Conservation (phyloP, 169 alveolate species). For the Plasmodium yoelii region DNA sequence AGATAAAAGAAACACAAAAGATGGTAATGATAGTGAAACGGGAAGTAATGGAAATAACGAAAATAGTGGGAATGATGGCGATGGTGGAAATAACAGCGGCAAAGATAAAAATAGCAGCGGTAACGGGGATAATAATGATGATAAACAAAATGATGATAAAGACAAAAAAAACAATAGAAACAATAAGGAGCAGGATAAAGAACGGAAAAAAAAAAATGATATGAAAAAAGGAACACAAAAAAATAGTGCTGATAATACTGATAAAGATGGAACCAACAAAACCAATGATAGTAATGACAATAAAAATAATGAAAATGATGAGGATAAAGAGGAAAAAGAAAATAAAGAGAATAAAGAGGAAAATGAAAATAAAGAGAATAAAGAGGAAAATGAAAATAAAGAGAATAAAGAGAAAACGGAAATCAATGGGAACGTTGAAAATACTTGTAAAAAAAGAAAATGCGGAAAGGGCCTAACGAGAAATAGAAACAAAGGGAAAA, state of each 20-base stretch:
- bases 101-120: neutral
- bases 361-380: conserved; percentile 1
- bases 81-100: neutral
- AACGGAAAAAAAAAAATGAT: conserved; percentile 6
- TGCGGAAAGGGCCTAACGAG: neutral
- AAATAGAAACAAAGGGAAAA: conserved; percentile 1
- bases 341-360: conserved; percentile 1
- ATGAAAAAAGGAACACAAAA: conserved; percentile 10
- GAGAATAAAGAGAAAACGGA: neutral
- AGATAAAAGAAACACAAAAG: neutral
- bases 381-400: neutral
- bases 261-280: conserved; percentile 12
- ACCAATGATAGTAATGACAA: neutral
- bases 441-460: conserved; percentile 16
- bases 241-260: conserved; percentile 3
- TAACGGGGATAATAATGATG: neutral
- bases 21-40: neutral
- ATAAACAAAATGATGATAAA: neutral
- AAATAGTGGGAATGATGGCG: neutral
- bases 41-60: neutral
- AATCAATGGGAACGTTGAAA: neutral
- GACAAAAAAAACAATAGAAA: conserved; percentile 6
- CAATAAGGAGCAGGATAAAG: neutral
- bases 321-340: conserved; percentile 15
- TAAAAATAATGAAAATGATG: conserved; percentile 1